Evolutionary conservation across 169 alveolate genomes (phyloP).

Genomic region (Plasmodium vinckei): DNA sequence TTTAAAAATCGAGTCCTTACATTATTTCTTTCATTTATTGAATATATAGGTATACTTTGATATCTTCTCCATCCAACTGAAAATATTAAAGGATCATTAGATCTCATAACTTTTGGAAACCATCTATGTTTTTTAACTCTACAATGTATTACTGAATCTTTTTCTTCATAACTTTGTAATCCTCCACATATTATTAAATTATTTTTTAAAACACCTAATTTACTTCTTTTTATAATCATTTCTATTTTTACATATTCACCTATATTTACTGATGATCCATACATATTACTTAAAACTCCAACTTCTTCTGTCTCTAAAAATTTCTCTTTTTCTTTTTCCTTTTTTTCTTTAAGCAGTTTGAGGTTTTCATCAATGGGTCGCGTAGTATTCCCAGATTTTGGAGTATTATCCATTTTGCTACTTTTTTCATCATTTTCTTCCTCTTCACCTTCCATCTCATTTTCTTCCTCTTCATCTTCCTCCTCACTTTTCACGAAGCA

Average conservation of each 20-base stretch:
- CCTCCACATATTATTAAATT: constrained; percentile 79
- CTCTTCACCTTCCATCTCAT: constrained; percentile 70
- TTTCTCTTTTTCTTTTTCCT: constrained; percentile 37
- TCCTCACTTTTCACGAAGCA: constrained; percentile 48
- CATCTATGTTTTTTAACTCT: constrained; percentile 92
- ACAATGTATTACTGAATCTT: constrained; percentile 78
- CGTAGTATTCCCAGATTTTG: constrained; percentile 35
- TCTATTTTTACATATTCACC: constrained; percentile 94
- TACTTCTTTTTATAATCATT: constrained; percentile 82
- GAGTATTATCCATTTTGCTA: background rate
- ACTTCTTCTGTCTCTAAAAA: constrained; percentile 77
- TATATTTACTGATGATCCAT: constrained; percentile 82
- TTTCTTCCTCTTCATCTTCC: constrained; percentile 65
- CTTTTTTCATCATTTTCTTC: background rate
- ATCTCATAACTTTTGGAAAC: constrained; percentile 97
- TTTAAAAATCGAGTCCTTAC: constrained; percentile 84
- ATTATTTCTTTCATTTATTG: constrained; percentile 96
- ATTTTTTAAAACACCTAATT: constrained; percentile 75
- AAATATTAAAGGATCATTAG: constrained; percentile 96
- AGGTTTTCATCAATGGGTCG: background rate
- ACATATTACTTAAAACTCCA: constrained; percentile 26
- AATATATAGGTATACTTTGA: constrained; percentile 97
- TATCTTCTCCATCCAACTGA: constrained; percentile 99
- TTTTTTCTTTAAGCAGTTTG: constrained; percentile 54
- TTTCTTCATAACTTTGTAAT: constrained; percentile 76